Percentiles rank a stretch among this genome's conserved stretches.
phyloP scores from a whole-genome alignment of 805 yeast species.

The Pichia ethanolica region DNA sequence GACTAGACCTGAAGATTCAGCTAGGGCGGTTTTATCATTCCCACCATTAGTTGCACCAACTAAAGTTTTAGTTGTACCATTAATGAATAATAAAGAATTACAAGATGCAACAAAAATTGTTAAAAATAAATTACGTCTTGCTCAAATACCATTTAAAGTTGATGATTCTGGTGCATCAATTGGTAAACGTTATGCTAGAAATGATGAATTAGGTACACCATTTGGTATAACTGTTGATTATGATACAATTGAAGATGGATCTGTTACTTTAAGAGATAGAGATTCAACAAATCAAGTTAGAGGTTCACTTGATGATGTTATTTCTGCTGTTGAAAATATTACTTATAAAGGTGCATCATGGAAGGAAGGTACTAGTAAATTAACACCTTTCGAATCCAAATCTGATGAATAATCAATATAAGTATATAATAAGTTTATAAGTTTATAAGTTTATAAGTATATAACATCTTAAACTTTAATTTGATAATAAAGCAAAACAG shows the following conservation, averaged over 20 bases:
- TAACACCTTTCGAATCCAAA: conserved; percentile 70
- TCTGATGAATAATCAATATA: conserved; percentile 35
- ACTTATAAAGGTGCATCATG: conserved; percentile 71
- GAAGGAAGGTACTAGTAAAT: conserved; percentile 74
- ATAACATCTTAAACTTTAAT: too few relatives aligned
- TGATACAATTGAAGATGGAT: conserved; percentile 78
- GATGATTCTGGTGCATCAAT: conserved; percentile 97
- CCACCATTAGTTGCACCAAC: conserved; percentile 97
- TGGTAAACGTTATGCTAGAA: conserved; percentile 96
- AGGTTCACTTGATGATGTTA: conserved; percentile 69
- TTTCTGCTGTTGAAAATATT: conserved; percentile 64
- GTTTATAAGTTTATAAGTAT: too few relatives aligned
- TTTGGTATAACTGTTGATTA: conserved; percentile 97
- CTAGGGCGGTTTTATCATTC: conserved; percentile 79
- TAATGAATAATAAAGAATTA: conserved; percentile 76
- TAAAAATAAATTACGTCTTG: conserved; percentile 61
- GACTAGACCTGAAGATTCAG: conserved; percentile 84
- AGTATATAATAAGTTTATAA: too few relatives aligned
- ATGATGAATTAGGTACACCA: conserved; percentile 98
- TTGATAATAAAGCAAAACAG: too few relatives aligned
- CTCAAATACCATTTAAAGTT: conserved; percentile 87
- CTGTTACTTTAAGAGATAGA: conserved; percentile 94
- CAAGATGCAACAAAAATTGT: conserved; percentile 67
- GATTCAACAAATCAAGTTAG: conserved; percentile 95
- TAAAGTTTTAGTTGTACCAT: conserved; percentile 90